Evolutionary conservation across 345 rosid species (phyloP).

Genomic region (Passiflora organensis): DNA sequence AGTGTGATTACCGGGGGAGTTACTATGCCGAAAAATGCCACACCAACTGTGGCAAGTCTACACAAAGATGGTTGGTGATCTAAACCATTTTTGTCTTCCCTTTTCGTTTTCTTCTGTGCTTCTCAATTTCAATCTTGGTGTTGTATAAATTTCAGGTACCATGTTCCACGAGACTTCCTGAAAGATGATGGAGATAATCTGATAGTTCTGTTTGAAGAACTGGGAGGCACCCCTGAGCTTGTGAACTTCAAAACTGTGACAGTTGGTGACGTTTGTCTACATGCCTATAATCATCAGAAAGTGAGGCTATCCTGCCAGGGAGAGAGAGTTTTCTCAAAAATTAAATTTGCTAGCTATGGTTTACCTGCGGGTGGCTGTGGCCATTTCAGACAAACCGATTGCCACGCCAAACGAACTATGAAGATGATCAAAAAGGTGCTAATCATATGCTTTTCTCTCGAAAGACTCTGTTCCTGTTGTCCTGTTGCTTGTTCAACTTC

Average conservation of each 20-base stretch:
- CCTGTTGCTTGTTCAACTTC: too few relatives aligned
- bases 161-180: too few relatives aligned
- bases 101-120: neutral
- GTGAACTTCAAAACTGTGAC: conserved; percentile 41
- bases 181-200: conserved; percentile 31
- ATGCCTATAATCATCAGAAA: conserved; percentile 29
- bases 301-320: conserved; percentile 47
- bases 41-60: conserved; percentile 64
- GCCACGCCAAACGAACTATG: conserved; percentile 16
- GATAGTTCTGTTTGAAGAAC: conserved; percentile 48
- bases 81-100: conserved; percentile 8
- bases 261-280: conserved; percentile 38
- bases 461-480: too few relatives aligned
- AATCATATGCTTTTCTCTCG: too few relatives aligned
- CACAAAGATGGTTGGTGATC: conserved; percentile 80
- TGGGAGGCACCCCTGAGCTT: conserved; percentile 43
- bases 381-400: conserved; percentile 28
- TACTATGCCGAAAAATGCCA: conserved; percentile 47
- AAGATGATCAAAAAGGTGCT: conserved; percentile 9
- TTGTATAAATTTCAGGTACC: too few relatives aligned
- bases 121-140: too few relatives aligned
- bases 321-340: conserved; percentile 26
- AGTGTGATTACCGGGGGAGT: conserved; percentile 53
- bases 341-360: conserved; percentile 55
- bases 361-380: conserved; percentile 42